Conservation (phyloP, 208 protist genomes). For the Vickermania ingenoplastis region DNA sequence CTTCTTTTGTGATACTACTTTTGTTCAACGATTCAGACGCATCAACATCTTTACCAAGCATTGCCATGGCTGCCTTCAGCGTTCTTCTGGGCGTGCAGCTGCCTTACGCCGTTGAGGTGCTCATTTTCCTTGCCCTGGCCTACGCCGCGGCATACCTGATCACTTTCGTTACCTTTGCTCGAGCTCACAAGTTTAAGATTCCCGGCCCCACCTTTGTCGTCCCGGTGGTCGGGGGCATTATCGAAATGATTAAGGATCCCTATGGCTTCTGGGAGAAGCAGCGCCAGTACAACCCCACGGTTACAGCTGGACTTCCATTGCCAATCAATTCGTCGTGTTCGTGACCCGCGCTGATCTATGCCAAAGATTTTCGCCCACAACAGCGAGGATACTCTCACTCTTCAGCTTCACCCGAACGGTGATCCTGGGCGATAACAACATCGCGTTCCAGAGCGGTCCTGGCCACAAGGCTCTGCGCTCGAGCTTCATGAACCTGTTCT, state of each 20-base stretch:
- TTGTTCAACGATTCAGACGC: constrained; percentile 1
- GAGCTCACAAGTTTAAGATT: constrained; percentile 66
- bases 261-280: constrained; percentile 78
- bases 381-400: constrained; percentile 61
- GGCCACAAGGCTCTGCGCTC: constrained; percentile 71
- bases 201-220: constrained; percentile 45
- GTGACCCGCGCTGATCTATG: constrained; percentile 66
- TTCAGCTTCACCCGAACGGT: constrained; percentile 80
- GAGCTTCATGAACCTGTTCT: constrained; percentile 82
- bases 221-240: constrained; percentile 53
- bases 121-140: constrained; percentile 38
- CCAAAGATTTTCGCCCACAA: constrained; percentile 79
- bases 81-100: constrained; percentile 55
- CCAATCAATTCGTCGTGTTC: constrained; percentile 70
- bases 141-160: constrained; percentile 44
- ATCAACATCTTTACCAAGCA: not conserved
- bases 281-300: constrained; percentile 53
- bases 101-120: constrained; percentile 45
- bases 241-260: constrained; percentile 72
- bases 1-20: constrained; percentile 2
- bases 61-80: constrained; percentile 60
- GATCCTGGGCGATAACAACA: constrained; percentile 82
- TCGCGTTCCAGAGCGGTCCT: constrained; percentile 79
- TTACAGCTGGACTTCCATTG: constrained; percentile 72
- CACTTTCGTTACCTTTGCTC: constrained; percentile 54